phyloP scores from a whole-genome alignment of 2,329 filamentous ascomycete genomes.

The Hymenoscyphus linearis region DNA sequence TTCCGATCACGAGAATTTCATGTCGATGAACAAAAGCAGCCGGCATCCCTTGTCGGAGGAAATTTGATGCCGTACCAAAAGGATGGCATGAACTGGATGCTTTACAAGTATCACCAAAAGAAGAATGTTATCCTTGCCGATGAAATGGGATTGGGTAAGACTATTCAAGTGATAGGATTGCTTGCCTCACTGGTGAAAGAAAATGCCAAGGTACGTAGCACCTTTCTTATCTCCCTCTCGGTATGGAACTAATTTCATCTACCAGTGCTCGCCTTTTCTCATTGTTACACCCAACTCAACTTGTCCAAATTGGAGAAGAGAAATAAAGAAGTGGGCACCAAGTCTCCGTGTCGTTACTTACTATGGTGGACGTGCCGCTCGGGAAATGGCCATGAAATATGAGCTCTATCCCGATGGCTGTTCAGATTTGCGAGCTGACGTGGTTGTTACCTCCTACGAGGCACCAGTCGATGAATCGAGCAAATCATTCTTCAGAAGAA shows the following conservation, averaged over 20 bases:
- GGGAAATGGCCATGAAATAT: constrained; percentile 72
- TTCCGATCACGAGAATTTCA: constrained; percentile 63
- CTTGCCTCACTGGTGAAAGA: constrained; percentile 68
- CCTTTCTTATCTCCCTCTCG: constrained; percentile 1
- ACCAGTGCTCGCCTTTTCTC: constrained; percentile 83
- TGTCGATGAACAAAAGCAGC: constrained; percentile 66
- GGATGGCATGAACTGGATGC: constrained; percentile 90
- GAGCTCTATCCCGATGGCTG: constrained; percentile 72
- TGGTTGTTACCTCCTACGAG: constrained; percentile 94
- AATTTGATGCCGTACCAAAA: constrained; percentile 91
- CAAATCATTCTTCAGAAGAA: constrained; percentile 57
- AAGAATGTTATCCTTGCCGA: constrained; percentile 90
- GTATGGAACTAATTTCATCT: constrained; percentile 43
- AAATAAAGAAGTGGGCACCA: constrained; percentile 92
- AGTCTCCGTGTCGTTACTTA: constrained; percentile 85
- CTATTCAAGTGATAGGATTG: constrained; percentile 83
- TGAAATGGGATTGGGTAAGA: constrained; percentile 98
- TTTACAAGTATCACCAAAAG: constrained; percentile 78
- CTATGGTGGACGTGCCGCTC: constrained; percentile 70
- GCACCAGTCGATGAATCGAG: constrained; percentile 71
- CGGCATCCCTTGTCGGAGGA: constrained; percentile 66
- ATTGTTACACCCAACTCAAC: constrained; percentile 93
- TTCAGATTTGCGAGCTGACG: constrained; percentile 73
- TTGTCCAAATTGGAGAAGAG: constrained; percentile 94
- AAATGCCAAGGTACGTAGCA: constrained; percentile 38